Base-by-base conservation (phyloP, 2,329 filamentous ascomycete species). In the Zymoseptoria crescenta region DNA sequence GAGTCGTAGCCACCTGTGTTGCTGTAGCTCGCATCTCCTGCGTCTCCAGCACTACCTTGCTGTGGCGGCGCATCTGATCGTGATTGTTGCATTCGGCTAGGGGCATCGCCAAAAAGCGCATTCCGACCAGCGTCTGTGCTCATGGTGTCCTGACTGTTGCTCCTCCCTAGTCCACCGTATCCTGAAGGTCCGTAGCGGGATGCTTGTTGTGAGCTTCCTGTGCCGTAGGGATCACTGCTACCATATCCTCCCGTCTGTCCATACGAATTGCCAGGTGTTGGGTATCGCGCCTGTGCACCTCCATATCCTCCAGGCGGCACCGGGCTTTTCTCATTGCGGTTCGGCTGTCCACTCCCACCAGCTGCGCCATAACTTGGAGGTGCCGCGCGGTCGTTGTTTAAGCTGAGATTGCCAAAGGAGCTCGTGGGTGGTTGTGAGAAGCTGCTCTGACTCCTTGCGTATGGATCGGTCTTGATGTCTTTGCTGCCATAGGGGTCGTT, bases 41-140 rank as follows among this genome's bases (percentile, higher is more conserved):
- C 35, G 13, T 45, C 35, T 45, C 35, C 35, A 5, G 35, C 35
- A 45, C 35, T 45, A 5, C 54, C 48, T 20, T 50, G 45, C 10
- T 54, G 24, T 13, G 58, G 52, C 28, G 55, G 55, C 52, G 55
- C 55, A 13, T 52, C 52, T 8, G 41, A 24, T 13, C 53, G 52
- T 52, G 62, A 69, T 57, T 73, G 74, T 57, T 74, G 69, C 60
- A 75, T 74, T 56, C 80, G 56, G 20, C 54, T 52, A 8, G 56
- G 56, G 2, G 83, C 82, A 60, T 80, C 80, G 21, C 83, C 83
- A 59, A 90, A 89, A 3, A 90, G 78, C 28, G 81, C 83, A 68
- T 87, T 82, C 49, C 86, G 80, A 63, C 85, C 81, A 45, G 76
- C 76, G 59, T 85, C 83, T 10, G 75, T 76, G 54, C 74, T 74